Evolutionary conservation across 768 basidiomycete species (phyloP).

Genomic region (Guyanaporus albipodus): DNA sequence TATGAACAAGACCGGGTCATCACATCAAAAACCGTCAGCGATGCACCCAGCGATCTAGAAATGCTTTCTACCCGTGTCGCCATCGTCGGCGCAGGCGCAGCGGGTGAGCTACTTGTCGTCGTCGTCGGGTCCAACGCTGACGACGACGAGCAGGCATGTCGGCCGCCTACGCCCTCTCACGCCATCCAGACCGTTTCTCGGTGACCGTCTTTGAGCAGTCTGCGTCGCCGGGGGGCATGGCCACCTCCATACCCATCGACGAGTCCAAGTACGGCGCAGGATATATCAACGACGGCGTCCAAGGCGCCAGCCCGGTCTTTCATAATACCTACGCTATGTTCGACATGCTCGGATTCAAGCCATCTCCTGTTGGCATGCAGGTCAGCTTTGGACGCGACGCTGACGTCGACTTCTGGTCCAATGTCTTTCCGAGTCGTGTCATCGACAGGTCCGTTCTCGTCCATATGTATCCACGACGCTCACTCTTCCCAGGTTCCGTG

Average conservation of each 20-base stretch:
- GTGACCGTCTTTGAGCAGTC: background rate
- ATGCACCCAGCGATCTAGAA: too few relatives aligned
- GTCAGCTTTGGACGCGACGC: conserved; percentile 1
- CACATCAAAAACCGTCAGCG: background rate
- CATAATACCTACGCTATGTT: background rate
- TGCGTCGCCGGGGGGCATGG: background rate
- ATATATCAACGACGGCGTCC: background rate
- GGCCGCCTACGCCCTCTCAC: background rate
- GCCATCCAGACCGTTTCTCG: background rate
- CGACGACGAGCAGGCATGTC: background rate
- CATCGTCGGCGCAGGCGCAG: background rate
- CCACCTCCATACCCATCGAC: background rate
- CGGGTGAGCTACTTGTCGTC: background rate
- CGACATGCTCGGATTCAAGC: background rate
- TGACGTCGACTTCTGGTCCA: background rate
- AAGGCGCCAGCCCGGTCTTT: background rate
- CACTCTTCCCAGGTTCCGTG: conserved; percentile 1
- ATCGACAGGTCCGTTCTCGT: background rate
- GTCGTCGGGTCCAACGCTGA: background rate
- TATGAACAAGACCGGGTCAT: background rate
- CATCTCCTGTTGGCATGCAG: background rate
- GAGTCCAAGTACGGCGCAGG: background rate
- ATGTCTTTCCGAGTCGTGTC: background rate
- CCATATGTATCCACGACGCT: background rate
- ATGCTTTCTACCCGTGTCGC: too few relatives aligned